Evolutionary conservation across 2,329 filamentous ascomycete genomes (phyloP).

Genomic region (Cercospora brassicicola): DNA sequence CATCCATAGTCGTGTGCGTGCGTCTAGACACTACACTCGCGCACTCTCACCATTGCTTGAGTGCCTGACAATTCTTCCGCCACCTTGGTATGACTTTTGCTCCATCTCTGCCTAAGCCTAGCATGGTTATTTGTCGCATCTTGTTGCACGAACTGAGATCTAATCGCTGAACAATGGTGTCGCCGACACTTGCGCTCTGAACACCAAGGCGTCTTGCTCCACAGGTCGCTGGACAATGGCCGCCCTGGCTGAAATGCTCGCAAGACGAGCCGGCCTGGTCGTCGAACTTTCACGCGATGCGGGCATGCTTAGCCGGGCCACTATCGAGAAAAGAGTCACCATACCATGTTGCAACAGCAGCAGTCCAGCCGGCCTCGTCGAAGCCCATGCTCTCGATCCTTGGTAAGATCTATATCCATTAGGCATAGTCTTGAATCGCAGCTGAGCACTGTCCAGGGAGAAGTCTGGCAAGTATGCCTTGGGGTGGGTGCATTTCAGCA

Average conservation of each 20-base stretch:
- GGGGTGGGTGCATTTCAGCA: slow-evolving; percentile 84
- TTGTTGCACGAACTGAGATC: neutral
- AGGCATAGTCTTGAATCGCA: neutral
- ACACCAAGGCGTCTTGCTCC: neutral
- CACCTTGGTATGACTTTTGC: neutral
- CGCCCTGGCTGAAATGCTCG: slow-evolving; percentile 33
- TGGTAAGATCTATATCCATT: slow-evolving; percentile 50
- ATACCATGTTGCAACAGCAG: slow-evolving; percentile 57
- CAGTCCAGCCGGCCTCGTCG: slow-evolving; percentile 56
- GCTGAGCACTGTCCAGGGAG: slow-evolving; percentile 31
- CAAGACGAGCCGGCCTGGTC: slow-evolving; percentile 31
- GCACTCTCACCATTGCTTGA: neutral
- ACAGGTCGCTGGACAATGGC: slow-evolving; percentile 29
- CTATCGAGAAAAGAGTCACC: slow-evolving; percentile 50
- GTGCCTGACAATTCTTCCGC: neutral
- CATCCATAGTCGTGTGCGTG: slow-evolving; percentile 8
- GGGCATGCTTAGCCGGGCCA: slow-evolving; percentile 7
- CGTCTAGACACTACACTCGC: slow-evolving; percentile 10
- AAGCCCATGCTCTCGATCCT: slow-evolving; percentile 66
- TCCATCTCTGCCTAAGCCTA: neutral
- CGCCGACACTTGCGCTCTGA: neutral
- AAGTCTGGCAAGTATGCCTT: slow-evolving; percentile 81
- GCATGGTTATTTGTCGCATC: neutral
- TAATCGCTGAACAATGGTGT: neutral
- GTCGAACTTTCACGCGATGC: slow-evolving; percentile 24